Evolutionary conservation across 768 basidiomycete genomes (phyloP).

Genomic region (Xerocomellus amylosporus): DNA sequence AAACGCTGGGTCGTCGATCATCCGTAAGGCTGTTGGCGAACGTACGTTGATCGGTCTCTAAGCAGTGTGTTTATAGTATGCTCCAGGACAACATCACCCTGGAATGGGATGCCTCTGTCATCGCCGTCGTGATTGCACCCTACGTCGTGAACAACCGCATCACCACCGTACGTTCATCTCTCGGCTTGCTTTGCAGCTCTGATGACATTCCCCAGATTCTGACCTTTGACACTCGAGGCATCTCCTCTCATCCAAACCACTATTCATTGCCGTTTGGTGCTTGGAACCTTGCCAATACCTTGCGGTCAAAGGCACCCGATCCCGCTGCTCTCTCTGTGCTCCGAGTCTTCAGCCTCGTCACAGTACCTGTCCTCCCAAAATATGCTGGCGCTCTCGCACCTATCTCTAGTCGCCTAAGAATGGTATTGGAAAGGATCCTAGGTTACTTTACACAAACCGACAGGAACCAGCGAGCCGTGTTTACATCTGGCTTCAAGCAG

Average conservation of each 20-base stretch:
- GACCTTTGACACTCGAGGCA: conserved; percentile 75
- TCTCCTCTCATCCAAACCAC: conserved; percentile 90
- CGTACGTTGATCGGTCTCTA: conserved; percentile 8
- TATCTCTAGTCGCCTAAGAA: conserved; percentile 46
- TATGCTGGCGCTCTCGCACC: conserved; percentile 59
- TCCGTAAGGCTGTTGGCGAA: conserved; percentile 49
- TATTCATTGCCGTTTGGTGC: conserved; percentile 62
- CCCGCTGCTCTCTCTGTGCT: conserved; percentile 30
- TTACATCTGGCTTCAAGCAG: conserved; percentile 54
- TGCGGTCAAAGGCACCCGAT: conserved; percentile 30
- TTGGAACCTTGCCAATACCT: conserved; percentile 39
- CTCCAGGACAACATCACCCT: conserved; percentile 73
- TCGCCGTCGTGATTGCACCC: conserved; percentile 56
- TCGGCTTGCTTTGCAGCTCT: not conserved
- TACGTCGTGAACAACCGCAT: conserved; percentile 62
- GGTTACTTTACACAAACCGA: not conserved
- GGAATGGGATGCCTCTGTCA: conserved; percentile 58
- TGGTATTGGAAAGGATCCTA: conserved; percentile 21
- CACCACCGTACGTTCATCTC: conserved; percentile 48
- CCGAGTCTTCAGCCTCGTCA: conserved; percentile 57
- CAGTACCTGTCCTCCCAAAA: conserved; percentile 55
- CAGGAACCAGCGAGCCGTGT: conserved; percentile 30
- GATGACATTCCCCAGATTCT: conserved; percentile 54
- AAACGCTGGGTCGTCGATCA: conserved; percentile 64
- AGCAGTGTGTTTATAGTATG: conserved; percentile 39